Base-by-base conservation (phyloP, 2,329 filamentous ascomycete genomes). In the Fusarium tjaetaba region DNA sequence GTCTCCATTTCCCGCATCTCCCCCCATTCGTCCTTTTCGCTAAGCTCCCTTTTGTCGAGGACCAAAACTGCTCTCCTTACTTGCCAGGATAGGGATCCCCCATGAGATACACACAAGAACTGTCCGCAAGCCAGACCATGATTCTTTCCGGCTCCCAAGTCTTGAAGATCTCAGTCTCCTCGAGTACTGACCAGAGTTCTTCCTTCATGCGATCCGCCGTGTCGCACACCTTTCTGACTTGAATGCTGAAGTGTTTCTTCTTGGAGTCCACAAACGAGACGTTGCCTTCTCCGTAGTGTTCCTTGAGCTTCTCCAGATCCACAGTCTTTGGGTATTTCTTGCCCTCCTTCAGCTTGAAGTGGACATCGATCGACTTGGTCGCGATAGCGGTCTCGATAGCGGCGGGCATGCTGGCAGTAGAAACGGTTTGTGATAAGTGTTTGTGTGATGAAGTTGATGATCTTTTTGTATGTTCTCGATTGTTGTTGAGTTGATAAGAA, bases 21-120 rank as follows among this genome's bases (percentile, higher is more conserved):
- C 1, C 5, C 5, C 15, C 5, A 10, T 13, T 18, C 15, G 11
- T 16, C 22, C 15, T n/a, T 11, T 13, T 4, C 15, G 5, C 13
- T 11, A 30, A n/a, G 2, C 22, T 5, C 1, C 5, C 9, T 4
- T 4, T 4, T 32, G 11, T 22, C n/a, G 16, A 14, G 11, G 22
- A 14, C 3, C 11, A 34, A 34, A 16, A 34, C 32, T 34, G 32
- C 9, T 34, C 1, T 34, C 32, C 32, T 16, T 34, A 34, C 14
- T 16, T 34, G 32, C 14, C 32, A 34, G 32, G 32, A 34, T 34
- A 34, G 14, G 32, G 32, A 34, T 34, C 32, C 14, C 32, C 32
- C 32, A 34, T 34, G 5, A n/a, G 46, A 15, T 49, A 49, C 28
- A 5, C 6, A 13, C 15, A 32, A 22, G 13, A 15, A n/a, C 2